Evolutionary conservation across 345 rosid species (phyloP), one percentile per base, ranked within the genome.

Genomic region (Laguncularia racemosa): DNA sequence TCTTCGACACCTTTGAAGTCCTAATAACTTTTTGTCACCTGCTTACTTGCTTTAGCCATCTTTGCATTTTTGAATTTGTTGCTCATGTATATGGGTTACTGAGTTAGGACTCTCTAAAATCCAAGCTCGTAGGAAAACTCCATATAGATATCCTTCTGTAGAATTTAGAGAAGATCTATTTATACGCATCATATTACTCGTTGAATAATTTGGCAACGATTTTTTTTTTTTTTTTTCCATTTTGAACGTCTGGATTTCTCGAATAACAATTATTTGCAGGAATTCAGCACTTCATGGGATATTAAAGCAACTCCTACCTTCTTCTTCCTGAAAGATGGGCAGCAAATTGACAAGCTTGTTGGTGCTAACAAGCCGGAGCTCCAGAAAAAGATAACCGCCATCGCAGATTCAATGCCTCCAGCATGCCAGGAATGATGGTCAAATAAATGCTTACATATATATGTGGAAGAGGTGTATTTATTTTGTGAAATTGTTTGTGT

Each of bases 351-450:
- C 64, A 90, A 85, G 69, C 91, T 90, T 62, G 93, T 90, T 0
- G 97, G 97, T 48, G 93, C 91, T 13, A 82, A 90, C 87, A 90
- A 78, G 71, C 83, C 85, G 11, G 95, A 87, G 82, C 76, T 90
- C 49, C 80, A 76, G 72, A 87, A 79, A 77, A 90, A 83, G 79
- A 60, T 82, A 20, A 66, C 76, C 10, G 78, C 82, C 12, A 63
- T 82, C 50, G 11, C 68, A 40, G 84, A 81, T 66, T 83, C 84
- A 0, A 61, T 61, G 26, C 71, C 62, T 49, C 62, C 43, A 33
- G 7, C 40, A 33, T 33, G 40, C 40, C 40, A 33, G 9, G 1
- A 33, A 33, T 33, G 40, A 33, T 10, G 4, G 40, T 10, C 40
- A 9, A 33, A 33, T 33, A 33, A 33, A 33, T 40, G 12, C 18